phyloP scores from a whole-genome alignment of 2,329 filamentous ascomycete genomes.

The Paecilomyces variotii region DNA sequence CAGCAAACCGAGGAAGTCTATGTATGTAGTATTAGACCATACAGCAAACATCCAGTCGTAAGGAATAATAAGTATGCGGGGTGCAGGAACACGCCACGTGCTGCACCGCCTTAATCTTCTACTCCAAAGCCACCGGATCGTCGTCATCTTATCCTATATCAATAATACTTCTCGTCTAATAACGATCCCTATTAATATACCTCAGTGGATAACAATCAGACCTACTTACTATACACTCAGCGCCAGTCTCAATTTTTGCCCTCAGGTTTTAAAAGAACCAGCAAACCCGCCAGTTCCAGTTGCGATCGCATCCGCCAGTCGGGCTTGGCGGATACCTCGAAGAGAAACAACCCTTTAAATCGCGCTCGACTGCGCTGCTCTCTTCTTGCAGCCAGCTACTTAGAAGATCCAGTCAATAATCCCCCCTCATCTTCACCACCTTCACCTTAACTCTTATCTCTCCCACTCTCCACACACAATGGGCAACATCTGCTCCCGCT shows the following conservation, averaged over 20 bases:
- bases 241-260: neutral
- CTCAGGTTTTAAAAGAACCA: neutral
- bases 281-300: neutral
- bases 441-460: neutral
- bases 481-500: slow-evolving; percentile 82
- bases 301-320: neutral
- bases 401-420: neutral
- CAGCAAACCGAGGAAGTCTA: neutral
- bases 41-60: no score
- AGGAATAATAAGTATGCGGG: neutral
- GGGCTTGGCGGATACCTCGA: neutral
- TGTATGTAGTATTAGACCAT: neutral
- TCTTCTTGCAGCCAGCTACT: neutral
- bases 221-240: neutral
- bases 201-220: neutral
- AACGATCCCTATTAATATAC: neutral
- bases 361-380: neutral
- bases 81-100: neutral
- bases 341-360: neutral
- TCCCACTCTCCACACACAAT: slow-evolving; percentile 40
- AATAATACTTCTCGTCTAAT: neutral
- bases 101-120: neutral
- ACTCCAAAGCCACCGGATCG: neutral
- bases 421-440: slow-evolving; percentile 3
- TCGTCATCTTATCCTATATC: neutral